Evolutionary conservation across 2,329 filamentous ascomycete genomes (phyloP).

Genomic region (Colletotrichum caudatum): DNA sequence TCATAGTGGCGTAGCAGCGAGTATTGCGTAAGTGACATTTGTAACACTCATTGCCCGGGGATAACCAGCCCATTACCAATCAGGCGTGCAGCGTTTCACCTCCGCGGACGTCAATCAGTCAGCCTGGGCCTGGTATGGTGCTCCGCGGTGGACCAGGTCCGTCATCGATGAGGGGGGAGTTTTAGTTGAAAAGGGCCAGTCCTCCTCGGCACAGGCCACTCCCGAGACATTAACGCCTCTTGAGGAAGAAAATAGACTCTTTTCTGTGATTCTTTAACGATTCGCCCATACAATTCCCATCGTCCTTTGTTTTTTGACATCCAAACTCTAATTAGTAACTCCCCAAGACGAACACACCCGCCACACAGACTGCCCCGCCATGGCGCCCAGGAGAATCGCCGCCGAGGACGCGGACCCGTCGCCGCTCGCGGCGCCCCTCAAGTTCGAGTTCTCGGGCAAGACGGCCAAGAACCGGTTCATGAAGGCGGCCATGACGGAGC

Average conservation of each 20-base stretch:
- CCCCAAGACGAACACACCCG: background rate
- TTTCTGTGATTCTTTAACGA: background rate
- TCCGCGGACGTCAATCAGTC: background rate
- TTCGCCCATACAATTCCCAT: background rate
- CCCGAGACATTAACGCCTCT: background rate
- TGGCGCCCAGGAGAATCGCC: constrained; percentile 32
- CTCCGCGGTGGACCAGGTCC: no score
- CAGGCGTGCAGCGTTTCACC: background rate
- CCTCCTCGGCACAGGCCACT: background rate
- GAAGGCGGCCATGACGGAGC: constrained; percentile 76
- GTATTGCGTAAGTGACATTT: background rate
- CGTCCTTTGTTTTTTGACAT: background rate
- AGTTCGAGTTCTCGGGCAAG: constrained; percentile 63
- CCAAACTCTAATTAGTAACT: no score
- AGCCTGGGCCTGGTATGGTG: background rate
- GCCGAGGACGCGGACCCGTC: constrained; percentile 25
- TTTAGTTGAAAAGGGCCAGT: background rate
- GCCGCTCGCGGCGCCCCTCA: constrained; percentile 58
- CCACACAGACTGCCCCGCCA: background rate
- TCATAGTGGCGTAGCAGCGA: constrained; percentile 7
- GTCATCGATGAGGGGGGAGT: background rate
- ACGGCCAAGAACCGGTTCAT: constrained; percentile 73
- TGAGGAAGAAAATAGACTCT: background rate
- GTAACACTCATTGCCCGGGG: no score
- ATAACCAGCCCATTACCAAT: constrained; percentile 5